Percentiles rank a stretch among this genome's conserved stretches.
These are phyloP conservation scores for Allantophomopsis cytisporea DNA, from an alignment of 2,329 filamentous ascomycete species.

Conservation along the genomic window DNA sequence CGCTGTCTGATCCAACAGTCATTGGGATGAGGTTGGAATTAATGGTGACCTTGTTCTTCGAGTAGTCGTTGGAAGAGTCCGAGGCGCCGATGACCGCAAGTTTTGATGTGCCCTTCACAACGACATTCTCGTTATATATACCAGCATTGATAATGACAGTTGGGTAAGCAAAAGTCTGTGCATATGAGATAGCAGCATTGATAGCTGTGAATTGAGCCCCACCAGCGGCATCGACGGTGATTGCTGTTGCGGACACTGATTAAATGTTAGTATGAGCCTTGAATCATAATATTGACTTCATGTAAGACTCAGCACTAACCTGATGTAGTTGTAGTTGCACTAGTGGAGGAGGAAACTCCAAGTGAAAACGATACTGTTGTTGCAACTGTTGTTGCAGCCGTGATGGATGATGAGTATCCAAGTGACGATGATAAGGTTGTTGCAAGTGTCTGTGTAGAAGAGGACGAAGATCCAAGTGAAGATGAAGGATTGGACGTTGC, in stretches of 20 bases:
- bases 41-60: constrained; percentile 23
- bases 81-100: constrained; percentile 26
- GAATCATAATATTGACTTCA: too few relatives aligned
- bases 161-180: constrained; percentile 23
- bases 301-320: too few relatives aligned
- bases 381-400: too few relatives aligned
- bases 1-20: constrained; percentile 16
- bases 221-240: constrained; percentile 29
- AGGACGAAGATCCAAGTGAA: too few relatives aligned
- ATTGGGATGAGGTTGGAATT: constrained; percentile 14
- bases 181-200: constrained; percentile 26
- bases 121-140: constrained; percentile 28
- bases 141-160: constrained; percentile 29
- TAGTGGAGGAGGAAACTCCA: too few relatives aligned
- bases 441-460: too few relatives aligned
- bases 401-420: too few relatives aligned
- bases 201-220: constrained; percentile 30
- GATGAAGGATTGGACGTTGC: too few relatives aligned
- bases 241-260: constrained; percentile 7
- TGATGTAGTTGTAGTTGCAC: too few relatives aligned
- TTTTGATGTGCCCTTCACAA: constrained; percentile 23
- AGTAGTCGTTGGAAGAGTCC: constrained; percentile 16
- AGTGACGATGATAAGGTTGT: too few relatives aligned
- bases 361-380: too few relatives aligned
- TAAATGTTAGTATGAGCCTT: too few relatives aligned